Percentiles rank a stretch among this genome's conserved stretches.
Evolutionary conservation across 257 asterid species (phyloP).

Genomic region (Ophiorrhiza pumila): DNA sequence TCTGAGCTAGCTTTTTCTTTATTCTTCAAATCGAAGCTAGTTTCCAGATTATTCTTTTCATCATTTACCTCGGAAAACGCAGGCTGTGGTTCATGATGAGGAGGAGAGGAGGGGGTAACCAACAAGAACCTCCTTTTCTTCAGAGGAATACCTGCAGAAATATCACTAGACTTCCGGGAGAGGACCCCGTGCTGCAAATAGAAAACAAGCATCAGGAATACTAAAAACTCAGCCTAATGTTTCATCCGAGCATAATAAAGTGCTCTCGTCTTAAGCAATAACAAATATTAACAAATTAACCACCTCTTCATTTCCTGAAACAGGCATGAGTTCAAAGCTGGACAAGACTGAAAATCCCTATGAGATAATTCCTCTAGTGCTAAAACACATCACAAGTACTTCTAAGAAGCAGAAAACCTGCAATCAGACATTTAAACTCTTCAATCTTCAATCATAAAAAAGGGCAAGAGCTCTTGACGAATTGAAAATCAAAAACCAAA

Average conservation of each 20-base stretch:
- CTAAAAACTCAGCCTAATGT: not conserved
- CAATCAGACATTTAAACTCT: not conserved
- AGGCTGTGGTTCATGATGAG: conserved; percentile 36
- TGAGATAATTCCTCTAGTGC: not conserved
- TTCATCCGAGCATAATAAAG: not conserved
- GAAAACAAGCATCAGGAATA: conserved; percentile 14
- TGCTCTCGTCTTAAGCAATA: not conserved
- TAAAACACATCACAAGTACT: conserved; percentile 22
- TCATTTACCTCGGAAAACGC: conserved; percentile 21
- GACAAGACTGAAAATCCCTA: not conserved
- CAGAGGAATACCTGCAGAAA: conserved; percentile 60
- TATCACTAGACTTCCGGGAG: conserved; percentile 44
- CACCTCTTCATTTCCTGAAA: conserved; percentile 55
- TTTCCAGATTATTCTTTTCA: conserved; percentile 32
- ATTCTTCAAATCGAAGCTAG: not conserved
- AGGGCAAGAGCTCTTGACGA: no score
- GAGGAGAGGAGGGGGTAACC: conserved; percentile 45
- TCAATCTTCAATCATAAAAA: no score
- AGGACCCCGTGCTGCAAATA: conserved; percentile 48
- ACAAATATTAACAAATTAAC: conserved; percentile 23
- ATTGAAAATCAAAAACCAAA: not conserved
- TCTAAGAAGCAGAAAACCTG: conserved; percentile 8
- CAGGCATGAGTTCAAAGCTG: conserved; percentile 40
- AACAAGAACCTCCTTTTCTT: conserved; percentile 74
- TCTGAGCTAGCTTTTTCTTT: not conserved